Percentiles rank a stretch among this genome's conserved stretches.
phyloP scores from a whole-genome alignment of 257 asterid species.

The Dorcoceras hygrometricum region DNA sequence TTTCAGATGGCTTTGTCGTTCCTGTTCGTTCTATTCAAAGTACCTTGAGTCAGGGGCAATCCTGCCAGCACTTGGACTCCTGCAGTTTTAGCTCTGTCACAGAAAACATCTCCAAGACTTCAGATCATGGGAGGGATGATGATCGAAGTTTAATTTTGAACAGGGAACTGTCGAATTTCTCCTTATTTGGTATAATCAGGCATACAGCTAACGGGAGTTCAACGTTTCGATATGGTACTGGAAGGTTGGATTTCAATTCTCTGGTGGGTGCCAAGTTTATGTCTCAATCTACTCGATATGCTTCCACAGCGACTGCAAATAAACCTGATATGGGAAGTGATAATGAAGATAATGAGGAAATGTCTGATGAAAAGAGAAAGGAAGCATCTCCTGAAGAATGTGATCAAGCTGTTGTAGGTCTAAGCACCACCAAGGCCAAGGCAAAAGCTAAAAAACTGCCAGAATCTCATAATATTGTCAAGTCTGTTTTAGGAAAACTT shows the following conservation, averaged over 20 bases:
- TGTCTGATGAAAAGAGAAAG: slow-evolving; percentile 52
- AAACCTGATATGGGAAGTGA: slow-evolving; percentile 62
- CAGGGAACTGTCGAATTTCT: slow-evolving; percentile 28
- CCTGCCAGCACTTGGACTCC: slow-evolving; percentile 30
- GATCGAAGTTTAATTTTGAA: slow-evolving; percentile 29
- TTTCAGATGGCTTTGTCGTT: slow-evolving; percentile 48
- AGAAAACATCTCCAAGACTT: slow-evolving; percentile 32
- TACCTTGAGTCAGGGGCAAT: slow-evolving; percentile 33
- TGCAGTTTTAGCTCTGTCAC: slow-evolving; percentile 36
- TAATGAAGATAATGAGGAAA: slow-evolving; percentile 52
- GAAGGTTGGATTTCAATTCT: slow-evolving; percentile 36
- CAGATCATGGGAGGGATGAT: slow-evolving; percentile 28
- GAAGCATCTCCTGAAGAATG: slow-evolving; percentile 95
- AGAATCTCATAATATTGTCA: slow-evolving; percentile 51
- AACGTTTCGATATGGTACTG: slow-evolving; percentile 31
- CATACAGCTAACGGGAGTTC: slow-evolving; percentile 33
- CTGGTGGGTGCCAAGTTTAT: slow-evolving; percentile 37
- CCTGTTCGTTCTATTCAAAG: slow-evolving; percentile 39
- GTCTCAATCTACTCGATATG: slow-evolving; percentile 43
- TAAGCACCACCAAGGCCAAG: slow-evolving; percentile 83
- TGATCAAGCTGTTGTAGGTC: slow-evolving; percentile 85
- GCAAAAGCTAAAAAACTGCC: slow-evolving; percentile 71
- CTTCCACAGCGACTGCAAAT: slow-evolving; percentile 67
- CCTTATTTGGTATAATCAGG: slow-evolving; percentile 33
- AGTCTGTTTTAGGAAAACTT: slow-evolving; percentile 43